These are phyloP conservation scores for Iris pallida DNA, from an alignment of 116 monocot genomes.

Conservation along the genomic window DNA sequence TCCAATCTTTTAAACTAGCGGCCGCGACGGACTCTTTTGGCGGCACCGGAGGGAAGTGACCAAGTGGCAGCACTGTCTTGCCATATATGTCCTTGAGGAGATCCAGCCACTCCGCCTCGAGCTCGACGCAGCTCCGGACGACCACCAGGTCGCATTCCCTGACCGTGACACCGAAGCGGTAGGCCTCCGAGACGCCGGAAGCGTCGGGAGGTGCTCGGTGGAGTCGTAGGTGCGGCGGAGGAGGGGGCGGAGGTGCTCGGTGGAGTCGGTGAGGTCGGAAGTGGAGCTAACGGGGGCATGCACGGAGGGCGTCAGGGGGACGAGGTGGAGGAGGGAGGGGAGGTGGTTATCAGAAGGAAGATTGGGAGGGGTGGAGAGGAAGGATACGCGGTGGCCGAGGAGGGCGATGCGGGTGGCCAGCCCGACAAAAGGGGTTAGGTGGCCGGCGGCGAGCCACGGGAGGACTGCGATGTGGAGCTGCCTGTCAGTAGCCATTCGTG, in stretches of 20 bases:
- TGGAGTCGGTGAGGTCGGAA: background rate
- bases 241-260: background rate
- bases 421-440: conserved; percentile 22
- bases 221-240: conserved; percentile 1
- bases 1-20: background rate
- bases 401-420: conserved; percentile 13
- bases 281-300: too few species aligned
- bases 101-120: conserved; percentile 10
- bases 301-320: too few species aligned
- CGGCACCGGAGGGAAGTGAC: conserved; percentile 13
- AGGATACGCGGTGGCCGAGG: conserved; percentile 19
- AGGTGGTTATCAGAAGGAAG: conserved; percentile 11
- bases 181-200: conserved; percentile 6
- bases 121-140: conserved; percentile 16
- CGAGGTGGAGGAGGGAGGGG: background rate
- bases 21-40: background rate
- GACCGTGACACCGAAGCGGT: background rate
- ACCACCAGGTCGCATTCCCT: background rate
- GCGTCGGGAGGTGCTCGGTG: background rate
- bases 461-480: conserved; percentile 13
- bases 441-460: conserved; percentile 24
- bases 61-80: conserved; percentile 21
- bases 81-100: conserved; percentile 11
- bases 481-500: too few species aligned
- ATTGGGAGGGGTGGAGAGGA: conserved; percentile 9